Conservation (phyloP, 2,329 filamentous ascomycete species). For the Metarhizium anisopliae region DNA sequence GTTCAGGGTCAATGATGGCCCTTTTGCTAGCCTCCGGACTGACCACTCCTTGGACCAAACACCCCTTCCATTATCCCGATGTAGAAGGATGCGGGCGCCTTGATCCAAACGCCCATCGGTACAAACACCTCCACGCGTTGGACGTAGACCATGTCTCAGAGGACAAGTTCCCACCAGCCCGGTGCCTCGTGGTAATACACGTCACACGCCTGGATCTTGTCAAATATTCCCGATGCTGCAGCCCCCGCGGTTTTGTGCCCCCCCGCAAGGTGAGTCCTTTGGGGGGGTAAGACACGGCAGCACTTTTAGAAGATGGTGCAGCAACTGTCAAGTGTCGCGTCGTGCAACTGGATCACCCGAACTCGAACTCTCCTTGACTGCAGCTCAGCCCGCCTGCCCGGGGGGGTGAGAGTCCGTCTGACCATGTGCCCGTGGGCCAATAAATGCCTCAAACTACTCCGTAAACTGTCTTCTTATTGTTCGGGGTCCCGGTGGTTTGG, state of each 20-base stretch:
- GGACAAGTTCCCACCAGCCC: too few species aligned
- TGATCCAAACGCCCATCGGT: neutral
- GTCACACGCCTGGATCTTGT: too few species aligned
- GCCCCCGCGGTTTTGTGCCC: too few species aligned
- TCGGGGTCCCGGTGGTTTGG: too few species aligned
- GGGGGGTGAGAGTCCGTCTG: too few species aligned
- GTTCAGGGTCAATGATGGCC: neutral
- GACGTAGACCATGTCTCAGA: too few species aligned
- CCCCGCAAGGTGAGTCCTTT: neutral
- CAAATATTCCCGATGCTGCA: neutral
- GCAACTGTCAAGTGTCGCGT: neutral
- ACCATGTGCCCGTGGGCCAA: too few species aligned
- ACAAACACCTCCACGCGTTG: too few species aligned
- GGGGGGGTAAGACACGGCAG: neutral
- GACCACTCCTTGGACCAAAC: neutral
- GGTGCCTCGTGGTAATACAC: too few species aligned
- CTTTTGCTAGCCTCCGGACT: neutral
- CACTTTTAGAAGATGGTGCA: too few species aligned
- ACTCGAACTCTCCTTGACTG: neutral
- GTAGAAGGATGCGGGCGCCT: neutral
- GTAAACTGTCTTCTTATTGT: too few species aligned
- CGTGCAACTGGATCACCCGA: neutral
- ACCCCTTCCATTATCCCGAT: neutral
- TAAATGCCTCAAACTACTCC: too few species aligned
- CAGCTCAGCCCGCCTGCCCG: neutral